phyloP scores from a whole-genome alignment of 2,329 filamentous ascomycete species.

The Phaeomoniella chlamydospora region DNA sequence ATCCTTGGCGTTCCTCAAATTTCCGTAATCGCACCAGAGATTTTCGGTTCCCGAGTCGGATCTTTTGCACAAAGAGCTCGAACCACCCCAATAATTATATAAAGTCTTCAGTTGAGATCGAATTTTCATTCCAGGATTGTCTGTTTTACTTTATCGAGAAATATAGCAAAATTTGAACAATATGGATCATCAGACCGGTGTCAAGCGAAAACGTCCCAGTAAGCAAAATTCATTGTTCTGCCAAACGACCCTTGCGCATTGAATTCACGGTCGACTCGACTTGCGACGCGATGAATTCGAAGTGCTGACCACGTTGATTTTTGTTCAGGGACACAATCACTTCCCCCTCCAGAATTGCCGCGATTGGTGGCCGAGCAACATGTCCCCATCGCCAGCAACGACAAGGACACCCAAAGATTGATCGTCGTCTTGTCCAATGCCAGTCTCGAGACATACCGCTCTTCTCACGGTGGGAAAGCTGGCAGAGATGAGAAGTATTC shows the following conservation, averaged over 20 bases:
- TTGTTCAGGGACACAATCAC: conserved; percentile 73
- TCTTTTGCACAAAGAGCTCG: no score
- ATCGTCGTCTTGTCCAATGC: conserved; percentile 96
- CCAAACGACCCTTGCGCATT: no score
- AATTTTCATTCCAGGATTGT: no score
- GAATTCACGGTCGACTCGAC: neutral
- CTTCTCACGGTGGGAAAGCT: conserved; percentile 55
- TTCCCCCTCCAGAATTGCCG: conserved; percentile 79
- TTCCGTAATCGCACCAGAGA: no score
- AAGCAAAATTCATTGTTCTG: no score
- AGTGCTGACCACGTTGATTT: neutral
- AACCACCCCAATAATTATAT: no score
- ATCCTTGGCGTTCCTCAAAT: no score
- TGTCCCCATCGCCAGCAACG: conserved; percentile 63
- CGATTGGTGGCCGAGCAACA: conserved; percentile 90
- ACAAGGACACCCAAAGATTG: conserved; percentile 81
- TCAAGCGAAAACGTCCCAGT: neutral
- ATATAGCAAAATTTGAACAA: no score
- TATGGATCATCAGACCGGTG: neutral
- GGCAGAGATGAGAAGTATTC: conserved; percentile 90
- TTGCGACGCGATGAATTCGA: neutral
- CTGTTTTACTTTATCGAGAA: no score
- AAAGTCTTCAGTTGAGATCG: no score
- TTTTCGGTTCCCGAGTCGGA: no score
- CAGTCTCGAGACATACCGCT: conserved; percentile 93